Evolutionary conservation across 179 eudicot genomes (phyloP).

Genomic region (Pouteria campechiana): DNA sequence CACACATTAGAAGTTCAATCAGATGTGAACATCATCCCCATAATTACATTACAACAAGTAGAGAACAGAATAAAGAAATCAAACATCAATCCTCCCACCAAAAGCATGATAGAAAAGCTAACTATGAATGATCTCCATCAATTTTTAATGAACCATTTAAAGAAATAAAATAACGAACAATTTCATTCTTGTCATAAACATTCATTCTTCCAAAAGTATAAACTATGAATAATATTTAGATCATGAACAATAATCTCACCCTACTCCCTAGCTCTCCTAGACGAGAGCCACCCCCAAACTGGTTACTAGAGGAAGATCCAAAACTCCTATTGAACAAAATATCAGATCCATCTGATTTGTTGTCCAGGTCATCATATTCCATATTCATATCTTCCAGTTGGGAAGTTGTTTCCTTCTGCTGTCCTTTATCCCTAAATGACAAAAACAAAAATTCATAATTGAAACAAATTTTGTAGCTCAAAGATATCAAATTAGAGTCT

Average conservation of each 20-base stretch:
- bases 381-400: conserved; percentile 20
- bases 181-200: too few species aligned
- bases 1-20: too few species aligned
- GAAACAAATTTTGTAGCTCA: neutral
- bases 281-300: conserved; percentile 26
- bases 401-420: conserved; percentile 19
- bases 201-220: too few species aligned
- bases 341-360: conserved; percentile 39
- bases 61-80: too few species aligned
- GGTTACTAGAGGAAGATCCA: conserved; percentile 38
- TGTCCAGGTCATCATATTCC: conserved; percentile 30
- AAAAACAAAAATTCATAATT: neutral
- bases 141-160: too few species aligned
- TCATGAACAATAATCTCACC: conserved; percentile 18
- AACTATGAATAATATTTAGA: too few species aligned
- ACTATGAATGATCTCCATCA: too few species aligned
- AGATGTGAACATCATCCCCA: too few species aligned
- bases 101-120: too few species aligned
- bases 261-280: conserved; percentile 31
- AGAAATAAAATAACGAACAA: too few species aligned
- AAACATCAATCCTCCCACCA: too few species aligned
- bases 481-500: neutral
- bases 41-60: too few species aligned
- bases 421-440: conserved; percentile 33
- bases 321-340: conserved; percentile 28